Conservation (phyloP, 495 filamentous ascomycete species). For the Thermothielavioides terrestris region DNA sequence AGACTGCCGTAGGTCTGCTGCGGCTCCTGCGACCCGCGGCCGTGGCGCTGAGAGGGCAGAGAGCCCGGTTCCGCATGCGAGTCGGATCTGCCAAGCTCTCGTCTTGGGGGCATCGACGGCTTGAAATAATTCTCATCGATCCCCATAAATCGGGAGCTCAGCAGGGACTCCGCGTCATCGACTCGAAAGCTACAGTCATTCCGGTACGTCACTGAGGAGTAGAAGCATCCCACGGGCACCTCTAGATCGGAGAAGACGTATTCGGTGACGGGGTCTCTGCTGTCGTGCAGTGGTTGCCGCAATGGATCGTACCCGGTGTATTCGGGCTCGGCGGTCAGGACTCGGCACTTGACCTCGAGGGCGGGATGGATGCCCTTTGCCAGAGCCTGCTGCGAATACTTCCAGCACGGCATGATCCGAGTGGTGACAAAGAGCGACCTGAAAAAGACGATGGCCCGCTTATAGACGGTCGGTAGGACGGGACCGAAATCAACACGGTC, state of each 20-base stretch:
- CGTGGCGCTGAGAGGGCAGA: slow-evolving; percentile 49
- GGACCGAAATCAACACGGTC: slow-evolving; percentile 54
- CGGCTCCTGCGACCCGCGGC: slow-evolving; percentile 48
- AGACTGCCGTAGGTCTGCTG: slow-evolving; percentile 85
- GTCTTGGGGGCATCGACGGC: slow-evolving; percentile 48
- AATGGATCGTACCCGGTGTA: slow-evolving; percentile 53
- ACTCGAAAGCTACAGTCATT: slow-evolving; percentile 83
- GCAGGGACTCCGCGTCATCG: slow-evolving; percentile 78
- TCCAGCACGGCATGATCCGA: slow-evolving; percentile 80
- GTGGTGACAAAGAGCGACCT: slow-evolving; percentile 80
- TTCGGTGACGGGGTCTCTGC: slow-evolving; percentile 58
- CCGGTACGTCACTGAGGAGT: slow-evolving; percentile 72
- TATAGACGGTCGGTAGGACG: slow-evolving; percentile 82
- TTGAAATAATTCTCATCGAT: slow-evolving; percentile 80
- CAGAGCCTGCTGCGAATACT: slow-evolving; percentile 62
- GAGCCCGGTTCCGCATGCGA: slow-evolving; percentile 59
- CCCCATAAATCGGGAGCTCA: slow-evolving; percentile 88
- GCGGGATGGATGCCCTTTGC: slow-evolving; percentile 55
- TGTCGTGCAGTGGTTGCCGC: slow-evolving; percentile 61
- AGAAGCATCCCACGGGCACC: slow-evolving; percentile 76
- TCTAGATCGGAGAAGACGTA: slow-evolving; percentile 74
- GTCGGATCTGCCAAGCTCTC: slow-evolving; percentile 28
- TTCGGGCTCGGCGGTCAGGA: slow-evolving; percentile 50
- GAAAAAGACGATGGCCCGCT: slow-evolving; percentile 90
- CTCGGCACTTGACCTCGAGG: slow-evolving; percentile 70